These are phyloP conservation scores for Naganishia sp. DNA, from an alignment of 1,284 basidiomycete genomes.

Conservation along the genomic window DNA sequence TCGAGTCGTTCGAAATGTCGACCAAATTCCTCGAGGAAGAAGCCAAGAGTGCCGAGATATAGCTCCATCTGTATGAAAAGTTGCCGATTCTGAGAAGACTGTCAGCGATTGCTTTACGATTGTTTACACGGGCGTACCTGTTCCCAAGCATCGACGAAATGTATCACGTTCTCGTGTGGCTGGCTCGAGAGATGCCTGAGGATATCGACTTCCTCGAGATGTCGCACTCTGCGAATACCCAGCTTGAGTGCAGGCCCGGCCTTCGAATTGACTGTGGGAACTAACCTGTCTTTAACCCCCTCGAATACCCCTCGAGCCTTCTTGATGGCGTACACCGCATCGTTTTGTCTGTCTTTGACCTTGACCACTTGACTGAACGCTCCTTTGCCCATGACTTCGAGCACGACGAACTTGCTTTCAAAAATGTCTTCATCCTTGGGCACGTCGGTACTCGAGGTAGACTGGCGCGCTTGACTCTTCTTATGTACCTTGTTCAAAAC, in stretches of 20 bases:
- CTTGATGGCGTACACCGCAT: slow-evolving; percentile 82
- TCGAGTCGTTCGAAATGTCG: slow-evolving; percentile 79
- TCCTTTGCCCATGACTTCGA: slow-evolving; percentile 83
- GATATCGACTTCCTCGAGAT: slow-evolving; percentile 94
- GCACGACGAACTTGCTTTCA: slow-evolving; percentile 64
- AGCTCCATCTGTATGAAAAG: slow-evolving; percentile 94
- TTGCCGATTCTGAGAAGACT: slow-evolving; percentile 59
- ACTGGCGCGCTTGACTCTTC: slow-evolving; percentile 52
- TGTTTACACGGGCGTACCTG: slow-evolving; percentile 57
- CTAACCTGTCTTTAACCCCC: slow-evolving; percentile 85
- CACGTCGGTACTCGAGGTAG: slow-evolving; percentile 44
- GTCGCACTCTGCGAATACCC: slow-evolving; percentile 64
- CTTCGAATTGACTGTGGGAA: not conserved
- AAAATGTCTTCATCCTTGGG: slow-evolving; percentile 51
- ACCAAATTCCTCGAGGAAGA: slow-evolving; percentile 92
- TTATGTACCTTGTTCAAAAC: slow-evolving; percentile 41
- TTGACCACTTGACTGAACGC: slow-evolving; percentile 95
- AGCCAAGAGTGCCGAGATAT: slow-evolving; percentile 87
- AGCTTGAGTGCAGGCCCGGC: slow-evolving; percentile 29
- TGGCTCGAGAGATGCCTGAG: slow-evolving; percentile 70
- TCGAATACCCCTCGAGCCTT: slow-evolving; percentile 85
- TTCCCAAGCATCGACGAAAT: slow-evolving; percentile 97
- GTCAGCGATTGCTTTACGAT: not conserved
- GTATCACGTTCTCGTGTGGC: slow-evolving; percentile 75
- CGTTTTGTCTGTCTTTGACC: slow-evolving; percentile 68